Evolutionary conservation across 2,329 filamentous ascomycete genomes (phyloP), one percentile per base, ranked within the genome.

Genomic region (Ramularia endophylla): DNA sequence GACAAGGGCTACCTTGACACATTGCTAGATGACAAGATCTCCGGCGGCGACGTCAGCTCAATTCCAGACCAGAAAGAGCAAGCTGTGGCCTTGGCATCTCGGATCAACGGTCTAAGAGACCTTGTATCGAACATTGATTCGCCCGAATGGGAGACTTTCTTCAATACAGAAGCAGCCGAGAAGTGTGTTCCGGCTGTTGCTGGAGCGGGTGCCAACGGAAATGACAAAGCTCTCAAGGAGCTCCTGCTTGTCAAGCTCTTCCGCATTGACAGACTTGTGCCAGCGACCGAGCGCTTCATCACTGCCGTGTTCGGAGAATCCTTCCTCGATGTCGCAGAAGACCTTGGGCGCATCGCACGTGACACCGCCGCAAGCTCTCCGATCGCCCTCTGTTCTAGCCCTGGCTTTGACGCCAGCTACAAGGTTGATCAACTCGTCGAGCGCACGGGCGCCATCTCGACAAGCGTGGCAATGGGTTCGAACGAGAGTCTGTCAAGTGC

Each of bases 391-490:
- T 90, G 90, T 57, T 98, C 92, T 5, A 95, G 85, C 58, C 88
- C 90, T 46, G 92, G 92, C 27, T 98, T 98, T 63, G 92, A 98
- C 65, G 94, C 94, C 40, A 95, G 87, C 62, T 98, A 97, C 80
- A 98, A 98, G 73, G 92, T 98, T 46, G 92, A 98, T 64, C 87
- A 83, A 47, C 74, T 98, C 40, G 94, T 97, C 20, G 87, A 95
- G 65, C 79, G 87, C 52, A 82, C 80, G 63, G 78, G 80, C 44
- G 82, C 87, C 38, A 81, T 78, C 40, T 98, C 92, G 69, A 89
- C 88, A 44, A 95, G 95, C 65, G 95, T 98, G 60, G 94, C 94
- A 56, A 98, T 98, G 92, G 92, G 92, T 59, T 97, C 92, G 33
- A 94, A 94, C 59, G 92, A 98, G 72, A 87, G 88, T 61, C 73